Base-by-base conservation (phyloP, 257 asterid genomes). In the Hygrophila difformis region DNA sequence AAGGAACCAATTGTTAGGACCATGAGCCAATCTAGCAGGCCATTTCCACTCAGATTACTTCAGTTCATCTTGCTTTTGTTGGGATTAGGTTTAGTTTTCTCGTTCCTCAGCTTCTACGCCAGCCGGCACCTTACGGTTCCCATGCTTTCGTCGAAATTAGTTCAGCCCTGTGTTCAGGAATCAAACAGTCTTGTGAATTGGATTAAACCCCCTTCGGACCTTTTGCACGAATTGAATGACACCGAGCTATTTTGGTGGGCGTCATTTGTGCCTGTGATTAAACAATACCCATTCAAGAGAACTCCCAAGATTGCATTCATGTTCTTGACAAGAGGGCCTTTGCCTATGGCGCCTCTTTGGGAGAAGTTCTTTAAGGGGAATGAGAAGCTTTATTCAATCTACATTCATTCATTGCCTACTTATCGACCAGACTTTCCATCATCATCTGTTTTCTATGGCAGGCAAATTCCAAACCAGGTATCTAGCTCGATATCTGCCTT, bases 381-480 rank as follows among this genome's bases (percentile, higher is more conserved):
- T n/a, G n/a, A n/a, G n/a, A n/a, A n/a, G n/a, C n/a, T n/a, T n/a
- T n/a, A n/a, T n/a, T n/a, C n/a, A n/a, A n/a, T n/a, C n/a, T n/a
- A n/a, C n/a, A n/a, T n/a, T n/a, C n/a, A 87, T 51, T 69, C 94
- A 2, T 65, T 75, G 66, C 97, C 97, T 2, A 65, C 80, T 0
- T 80, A 83, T 62, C 42, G 18, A 42, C 75, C 87, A 1, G 69
- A 80, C 31, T 87, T 75, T 57, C 73, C 64, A 39, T n/a, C n/a
- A n/a, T n/a, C n/a, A n/a, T n/a, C n/a, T n/a, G n/a, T n/a, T n/a
- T n/a, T n/a, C n/a, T n/a, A 71, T 4, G 78, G 81, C 62, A 74
- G 85, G 66, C 81, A 87, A 49, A 68, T 87, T 63, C 97, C 95
- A 24, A 80, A 93, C 67, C 79, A 87, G 95, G 95, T 84, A 76